Evolutionary conservation across 2,329 filamentous ascomycete species (phyloP).

Genomic region (Tolypocladium pustulatum): DNA sequence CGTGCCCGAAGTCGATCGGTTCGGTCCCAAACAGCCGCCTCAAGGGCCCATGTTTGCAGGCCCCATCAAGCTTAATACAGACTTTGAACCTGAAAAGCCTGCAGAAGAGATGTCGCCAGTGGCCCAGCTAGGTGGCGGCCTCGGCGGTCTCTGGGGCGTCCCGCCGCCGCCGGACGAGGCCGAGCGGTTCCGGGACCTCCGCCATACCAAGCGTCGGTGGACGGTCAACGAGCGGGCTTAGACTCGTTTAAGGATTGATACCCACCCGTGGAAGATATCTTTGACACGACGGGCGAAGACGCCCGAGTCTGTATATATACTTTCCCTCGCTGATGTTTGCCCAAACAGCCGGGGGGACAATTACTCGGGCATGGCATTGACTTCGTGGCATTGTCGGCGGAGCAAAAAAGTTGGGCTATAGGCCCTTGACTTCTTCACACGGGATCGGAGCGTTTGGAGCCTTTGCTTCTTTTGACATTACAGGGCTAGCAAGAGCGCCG

Average conservation of each 20-base stretch:
- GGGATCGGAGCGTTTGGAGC: background rate
- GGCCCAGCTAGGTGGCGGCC: slow-evolving; percentile 25
- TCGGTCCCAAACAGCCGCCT: slow-evolving; percentile 7
- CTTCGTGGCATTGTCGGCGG: slow-evolving; percentile 3
- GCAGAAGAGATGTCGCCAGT: slow-evolving; percentile 19
- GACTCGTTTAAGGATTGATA: background rate
- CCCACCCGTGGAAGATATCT: background rate
- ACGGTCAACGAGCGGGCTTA: slow-evolving; percentile 38
- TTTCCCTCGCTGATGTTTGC: background rate
- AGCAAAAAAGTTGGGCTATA: background rate
- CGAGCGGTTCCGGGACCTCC: slow-evolving; percentile 34
- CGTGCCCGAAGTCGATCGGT: background rate
- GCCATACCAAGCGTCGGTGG: slow-evolving; percentile 42
- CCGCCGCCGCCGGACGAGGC: slow-evolving; percentile 32
- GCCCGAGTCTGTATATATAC: background rate
- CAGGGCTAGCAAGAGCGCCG: background rate
- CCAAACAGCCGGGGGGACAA: background rate
- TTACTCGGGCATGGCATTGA: background rate
- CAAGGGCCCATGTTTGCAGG: slow-evolving; percentile 20
- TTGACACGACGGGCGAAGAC: background rate
- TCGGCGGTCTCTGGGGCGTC: slow-evolving; percentile 33
- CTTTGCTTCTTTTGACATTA: background rate
- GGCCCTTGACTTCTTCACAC: background rate
- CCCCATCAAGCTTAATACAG: slow-evolving; percentile 24
- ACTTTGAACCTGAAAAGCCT: slow-evolving; percentile 17